Conservation (phyloP, 305 asterid species). For the Fraxinus albicans region DNA sequence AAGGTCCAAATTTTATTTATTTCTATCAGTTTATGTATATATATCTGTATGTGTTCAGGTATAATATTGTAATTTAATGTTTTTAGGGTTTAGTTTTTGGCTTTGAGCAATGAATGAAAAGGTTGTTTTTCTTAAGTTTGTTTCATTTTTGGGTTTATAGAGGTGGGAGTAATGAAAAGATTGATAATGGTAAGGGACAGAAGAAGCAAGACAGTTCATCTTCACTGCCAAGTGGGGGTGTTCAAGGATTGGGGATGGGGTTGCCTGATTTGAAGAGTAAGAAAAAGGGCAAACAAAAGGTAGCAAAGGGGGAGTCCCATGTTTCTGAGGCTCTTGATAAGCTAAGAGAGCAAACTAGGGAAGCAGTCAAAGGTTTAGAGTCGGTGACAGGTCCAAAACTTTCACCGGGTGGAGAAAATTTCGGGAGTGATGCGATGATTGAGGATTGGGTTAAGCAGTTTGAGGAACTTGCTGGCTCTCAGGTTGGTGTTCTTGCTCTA, state of each 20-base stretch:
- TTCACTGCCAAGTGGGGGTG: constrained; percentile 37
- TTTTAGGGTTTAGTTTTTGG: constrained; percentile 8
- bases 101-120: constrained; percentile 10
- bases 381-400: constrained; percentile 58
- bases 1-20: constrained; percentile 44
- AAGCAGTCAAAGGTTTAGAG: constrained; percentile 87
- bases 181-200: constrained; percentile 31
- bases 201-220: constrained; percentile 47
- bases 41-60: neutral
- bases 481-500: constrained; percentile 45
- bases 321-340: constrained; percentile 89
- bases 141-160: constrained; percentile 34
- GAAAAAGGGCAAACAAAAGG: constrained; percentile 86
- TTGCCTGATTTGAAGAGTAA: constrained; percentile 86
- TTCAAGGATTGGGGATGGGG: constrained; percentile 91
- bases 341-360: constrained; percentile 88
- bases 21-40: neutral
- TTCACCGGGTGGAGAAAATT: constrained; percentile 39
- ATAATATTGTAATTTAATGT: neutral
- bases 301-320: constrained; percentile 60
- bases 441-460: constrained; percentile 98
- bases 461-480: constrained; percentile 91
- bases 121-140: neutral
- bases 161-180: constrained; percentile 28
- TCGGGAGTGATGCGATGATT: constrained; percentile 81